phyloP scores from a whole-genome alignment of 2,329 filamentous ascomycete species.

The Xylariaceae sp. region DNA sequence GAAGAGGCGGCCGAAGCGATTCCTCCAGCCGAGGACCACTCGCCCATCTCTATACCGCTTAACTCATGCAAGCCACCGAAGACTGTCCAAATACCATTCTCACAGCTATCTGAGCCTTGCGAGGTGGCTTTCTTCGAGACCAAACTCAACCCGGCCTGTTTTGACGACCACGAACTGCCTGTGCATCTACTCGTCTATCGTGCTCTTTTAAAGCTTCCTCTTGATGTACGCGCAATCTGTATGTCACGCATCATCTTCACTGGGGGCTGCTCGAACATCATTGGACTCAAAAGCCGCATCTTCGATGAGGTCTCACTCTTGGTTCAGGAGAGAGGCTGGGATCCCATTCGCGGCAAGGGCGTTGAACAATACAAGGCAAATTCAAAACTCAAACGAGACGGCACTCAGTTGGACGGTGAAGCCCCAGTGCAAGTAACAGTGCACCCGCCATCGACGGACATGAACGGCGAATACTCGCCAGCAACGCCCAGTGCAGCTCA shows the following conservation, averaged over 20 bases:
- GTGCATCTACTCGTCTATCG: slow-evolving; percentile 73
- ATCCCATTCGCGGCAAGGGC: slow-evolving; percentile 66
- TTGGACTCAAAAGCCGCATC: slow-evolving; percentile 74
- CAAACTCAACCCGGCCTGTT: slow-evolving; percentile 45
- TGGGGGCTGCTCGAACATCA: slow-evolving; percentile 73
- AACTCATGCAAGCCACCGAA: slow-evolving; percentile 44
- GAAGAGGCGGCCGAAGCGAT: slow-evolving; percentile 40
- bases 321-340: slow-evolving; percentile 70
- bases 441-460: slow-evolving; percentile 12
- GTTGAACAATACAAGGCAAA: slow-evolving; percentile 51
- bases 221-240: slow-evolving; percentile 79
- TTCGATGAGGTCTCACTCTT: slow-evolving; percentile 69
- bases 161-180: slow-evolving; percentile 85
- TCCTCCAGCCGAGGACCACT: slow-evolving; percentile 28
- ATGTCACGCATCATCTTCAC: slow-evolving; percentile 87
- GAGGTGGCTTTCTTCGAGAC: slow-evolving; percentile 70
- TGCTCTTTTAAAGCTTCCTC: slow-evolving; percentile 67
- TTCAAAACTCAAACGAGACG: slow-evolving; percentile 34
- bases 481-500: slow-evolving; percentile 36
- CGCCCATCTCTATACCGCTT: slow-evolving; percentile 40
- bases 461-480: slow-evolving; percentile 27
- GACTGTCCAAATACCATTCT: slow-evolving; percentile 63
- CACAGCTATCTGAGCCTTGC: slow-evolving; percentile 66
- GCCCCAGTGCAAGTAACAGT: slow-evolving; percentile 15
- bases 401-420: slow-evolving; percentile 19